Base-by-base conservation (phyloP, 441 rosid genomes). In the Biscutella laevigata region DNA sequence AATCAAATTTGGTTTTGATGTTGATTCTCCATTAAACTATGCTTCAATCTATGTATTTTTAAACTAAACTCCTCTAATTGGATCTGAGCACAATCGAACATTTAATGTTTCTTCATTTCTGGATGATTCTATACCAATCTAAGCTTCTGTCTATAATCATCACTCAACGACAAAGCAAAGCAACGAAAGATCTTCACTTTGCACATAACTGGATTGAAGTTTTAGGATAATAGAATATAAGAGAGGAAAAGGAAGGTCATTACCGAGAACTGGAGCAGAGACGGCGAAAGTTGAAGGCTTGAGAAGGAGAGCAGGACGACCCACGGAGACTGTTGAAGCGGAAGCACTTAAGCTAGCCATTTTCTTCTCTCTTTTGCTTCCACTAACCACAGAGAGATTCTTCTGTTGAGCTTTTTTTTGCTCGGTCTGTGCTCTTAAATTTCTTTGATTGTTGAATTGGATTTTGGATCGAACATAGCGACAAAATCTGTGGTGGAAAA, bases 211-310 rank as follows among this genome's bases (percentile, higher is more conserved):
- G 19, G 12, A 17, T 17, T n/a, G n/a, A n/a, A n/a, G n/a, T n/a
- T n/a, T n/a, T n/a, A n/a, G n/a, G n/a, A n/a, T n/a, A n/a, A n/a
- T n/a, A n/a, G n/a, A n/a, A n/a, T n/a, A n/a, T n/a, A 25, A 34
- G 26, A 34, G n/a, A 37, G 10, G 1, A 36, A 24, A 17, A 11
- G 10, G 17, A 14, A n/a, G 6, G 62, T 4, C 27, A 20, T 61
- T 74, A 85, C 92, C 95, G 20, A 78, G 71, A 64, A 82, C 74
- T 16, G 74, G 73, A 2, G 83, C 65, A 29, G 80, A 61, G 27
- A 79, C 57, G 29, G 70, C 64, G 33, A 66, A 16, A 7, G 73
- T 67, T n/a, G n/a, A n/a, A 30, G 76, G 65, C 53, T 64, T 75
- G 65, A 56, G 81, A 5, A 70, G 53, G 5, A 77, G 76, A 59